Evolutionary conservation across 2,329 filamentous ascomycete species (phyloP).

Genomic region (Cytospora leucostoma): DNA sequence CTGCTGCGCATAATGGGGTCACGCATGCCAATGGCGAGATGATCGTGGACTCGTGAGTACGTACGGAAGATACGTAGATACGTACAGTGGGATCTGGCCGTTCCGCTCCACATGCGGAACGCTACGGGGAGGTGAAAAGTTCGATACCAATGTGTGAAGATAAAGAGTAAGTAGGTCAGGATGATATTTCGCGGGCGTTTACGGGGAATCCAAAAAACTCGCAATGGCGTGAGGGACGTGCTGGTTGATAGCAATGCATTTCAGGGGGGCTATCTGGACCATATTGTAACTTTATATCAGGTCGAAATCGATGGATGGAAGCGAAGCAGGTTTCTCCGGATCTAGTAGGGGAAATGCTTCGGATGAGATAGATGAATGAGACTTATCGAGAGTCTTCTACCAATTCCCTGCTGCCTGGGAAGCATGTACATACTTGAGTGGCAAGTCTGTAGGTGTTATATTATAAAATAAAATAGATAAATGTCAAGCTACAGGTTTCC

Average conservation of each 20-base stretch:
- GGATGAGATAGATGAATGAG: conserved; percentile 2
- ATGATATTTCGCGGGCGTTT: conserved; percentile 9
- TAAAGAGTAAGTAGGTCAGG: conserved; percentile 10
- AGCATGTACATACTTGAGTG: neutral
- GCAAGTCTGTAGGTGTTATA: neutral
- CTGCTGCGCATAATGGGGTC: conserved; percentile 22
- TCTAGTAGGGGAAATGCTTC: neutral
- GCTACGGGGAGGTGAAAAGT: neutral
- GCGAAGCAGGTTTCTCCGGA: neutral
- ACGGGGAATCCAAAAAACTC: neutral
- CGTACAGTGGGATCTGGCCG: too few species aligned
- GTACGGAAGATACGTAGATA: too few species aligned
- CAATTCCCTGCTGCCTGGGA: neutral
- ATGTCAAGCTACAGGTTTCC: conserved; percentile 68
- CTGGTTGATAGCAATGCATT: conserved; percentile 10
- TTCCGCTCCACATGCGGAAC: neutral
- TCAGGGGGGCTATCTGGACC: conserved; percentile 5
- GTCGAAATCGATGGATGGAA: conserved; percentile 4
- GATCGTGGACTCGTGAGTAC: conserved; percentile 44
- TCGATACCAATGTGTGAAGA: conserved; percentile 22
- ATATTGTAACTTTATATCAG: conserved; percentile 10
- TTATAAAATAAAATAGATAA: conserved; percentile 1
- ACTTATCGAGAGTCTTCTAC: neutral
- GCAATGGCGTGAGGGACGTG: conserved; percentile 2
- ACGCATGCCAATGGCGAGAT: conserved; percentile 45